A percentile compares a stretch with the other conserved stretches of the same genome.
Evolutionary conservation across 1,284 basidiomycete genomes (phyloP).

Genomic region (Ceratobasidium theobromae): DNA sequence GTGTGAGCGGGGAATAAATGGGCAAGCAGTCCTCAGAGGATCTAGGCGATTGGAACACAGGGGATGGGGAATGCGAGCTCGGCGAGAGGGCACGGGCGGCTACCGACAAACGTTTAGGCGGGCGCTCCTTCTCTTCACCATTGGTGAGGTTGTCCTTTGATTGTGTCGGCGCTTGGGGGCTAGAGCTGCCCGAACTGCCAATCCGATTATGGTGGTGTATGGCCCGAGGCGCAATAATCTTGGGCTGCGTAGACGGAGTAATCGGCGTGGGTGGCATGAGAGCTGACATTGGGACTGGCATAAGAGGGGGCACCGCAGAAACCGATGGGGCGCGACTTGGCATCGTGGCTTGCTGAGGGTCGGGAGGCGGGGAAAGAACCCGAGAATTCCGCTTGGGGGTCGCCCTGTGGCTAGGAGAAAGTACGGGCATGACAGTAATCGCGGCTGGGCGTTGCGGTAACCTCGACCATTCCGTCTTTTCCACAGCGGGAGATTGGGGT

Average conservation of each 20-base stretch:
- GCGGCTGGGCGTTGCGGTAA: conserved; percentile 7
- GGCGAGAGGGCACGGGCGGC: background rate
- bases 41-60: background rate
- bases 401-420: background rate
- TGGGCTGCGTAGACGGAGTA: too few relatives aligned
- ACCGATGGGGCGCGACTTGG: too few relatives aligned
- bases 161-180: background rate
- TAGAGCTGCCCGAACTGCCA: background rate
- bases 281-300: too few relatives aligned
- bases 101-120: background rate
- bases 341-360: too few relatives aligned
- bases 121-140: background rate
- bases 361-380: background rate
- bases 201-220: too few relatives aligned
- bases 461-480: conserved; percentile 21
- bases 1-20: background rate
- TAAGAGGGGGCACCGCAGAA: too few relatives aligned
- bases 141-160: background rate
- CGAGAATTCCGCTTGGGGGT: background rate
- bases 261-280: too few relatives aligned
- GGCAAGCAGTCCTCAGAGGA: background rate
- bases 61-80: background rate
- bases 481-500: background rate
- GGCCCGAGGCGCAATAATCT: too few relatives aligned
- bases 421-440: background rate